These are phyloP conservation scores for Recurvomyces mirabilis DNA, from an alignment of 495 filamentous ascomycete genomes.

Conservation along the genomic window DNA sequence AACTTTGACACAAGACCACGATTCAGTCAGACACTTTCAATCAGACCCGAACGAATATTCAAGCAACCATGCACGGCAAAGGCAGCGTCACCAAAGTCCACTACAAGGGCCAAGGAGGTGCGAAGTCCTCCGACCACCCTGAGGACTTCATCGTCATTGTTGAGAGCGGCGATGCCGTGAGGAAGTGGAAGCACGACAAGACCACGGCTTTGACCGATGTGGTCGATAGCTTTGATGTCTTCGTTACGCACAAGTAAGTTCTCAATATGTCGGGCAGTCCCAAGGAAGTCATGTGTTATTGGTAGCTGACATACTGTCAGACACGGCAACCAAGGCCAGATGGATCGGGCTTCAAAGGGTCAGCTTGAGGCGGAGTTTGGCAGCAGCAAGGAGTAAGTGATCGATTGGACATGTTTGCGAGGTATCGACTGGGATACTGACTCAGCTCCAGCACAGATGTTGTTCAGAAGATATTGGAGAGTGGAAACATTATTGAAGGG, in stretches of 20 bases:
- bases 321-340: slow-evolving; percentile 72
- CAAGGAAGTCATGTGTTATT: slow-evolving; percentile 5
- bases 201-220: slow-evolving; percentile 71
- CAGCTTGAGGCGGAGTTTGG: slow-evolving; percentile 80
- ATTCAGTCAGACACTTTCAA: background rate
- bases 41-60: background rate
- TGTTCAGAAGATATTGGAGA: slow-evolving; percentile 67
- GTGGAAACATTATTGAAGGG: slow-evolving; percentile 41
- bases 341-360: slow-evolving; percentile 62
- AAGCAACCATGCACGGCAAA: background rate
- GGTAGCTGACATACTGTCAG: slow-evolving; percentile 34
- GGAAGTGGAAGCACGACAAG: slow-evolving; percentile 76
- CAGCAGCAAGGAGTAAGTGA: slow-evolving; percentile 62
- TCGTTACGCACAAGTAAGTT: slow-evolving; percentile 79
- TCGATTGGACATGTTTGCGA: too few species aligned
- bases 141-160: slow-evolving; percentile 87
- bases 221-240: slow-evolving; percentile 81
- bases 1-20: too few species aligned
- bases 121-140: slow-evolving; percentile 2
- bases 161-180: slow-evolving; percentile 56
- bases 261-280: background rate
- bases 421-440: too few species aligned
- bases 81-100: slow-evolving; percentile 54
- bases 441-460: too few species aligned
- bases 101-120: slow-evolving; percentile 67